Percentiles rank a stretch among this genome's conserved stretches.
Evolutionary conservation across 1,139 yeast species (phyloP).

Genomic region (Protomyces inundatus): DNA sequence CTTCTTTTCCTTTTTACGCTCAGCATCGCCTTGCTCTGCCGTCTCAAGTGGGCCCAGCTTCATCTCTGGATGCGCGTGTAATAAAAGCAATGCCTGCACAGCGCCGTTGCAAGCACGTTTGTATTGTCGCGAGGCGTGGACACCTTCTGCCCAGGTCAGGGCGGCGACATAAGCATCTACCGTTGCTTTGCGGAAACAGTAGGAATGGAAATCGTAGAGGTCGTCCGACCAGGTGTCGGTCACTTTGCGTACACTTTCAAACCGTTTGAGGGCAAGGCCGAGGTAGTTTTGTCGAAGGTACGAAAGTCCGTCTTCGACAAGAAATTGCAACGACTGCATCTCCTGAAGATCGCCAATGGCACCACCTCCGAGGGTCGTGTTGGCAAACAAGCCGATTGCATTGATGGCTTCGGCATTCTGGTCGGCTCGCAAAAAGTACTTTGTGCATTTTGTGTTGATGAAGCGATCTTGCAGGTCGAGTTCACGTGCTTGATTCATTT

Average conservation of each 20-base stretch:
- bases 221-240: constrained; percentile 71
- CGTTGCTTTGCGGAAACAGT: constrained; percentile 86
- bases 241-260: constrained; percentile 53
- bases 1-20: constrained; percentile 42
- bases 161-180: constrained; percentile 73
- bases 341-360: constrained; percentile 82
- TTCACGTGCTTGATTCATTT: constrained; percentile 65
- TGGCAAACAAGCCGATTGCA: constrained; percentile 73
- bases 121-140: constrained; percentile 66
- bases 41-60: constrained; percentile 24
- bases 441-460: constrained; percentile 80
- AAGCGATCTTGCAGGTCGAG: constrained; percentile 86
- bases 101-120: constrained; percentile 66
- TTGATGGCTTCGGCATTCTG: constrained; percentile 69
- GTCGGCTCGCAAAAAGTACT: constrained; percentile 78
- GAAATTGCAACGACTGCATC: constrained; percentile 90
- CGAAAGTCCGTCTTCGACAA: constrained; percentile 72
- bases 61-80: constrained; percentile 36
- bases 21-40: constrained; percentile 32
- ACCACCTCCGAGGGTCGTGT: constrained; percentile 66
- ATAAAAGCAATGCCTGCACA: constrained; percentile 51
- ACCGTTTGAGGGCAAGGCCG: constrained; percentile 80
- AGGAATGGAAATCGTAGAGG: constrained; percentile 90
- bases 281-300: constrained; percentile 43
- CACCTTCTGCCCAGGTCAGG: constrained; percentile 71